These are phyloP conservation scores for Phytophthora pistaciae DNA, from an alignment of 352 stramenopile species.

Conservation along the genomic window DNA sequence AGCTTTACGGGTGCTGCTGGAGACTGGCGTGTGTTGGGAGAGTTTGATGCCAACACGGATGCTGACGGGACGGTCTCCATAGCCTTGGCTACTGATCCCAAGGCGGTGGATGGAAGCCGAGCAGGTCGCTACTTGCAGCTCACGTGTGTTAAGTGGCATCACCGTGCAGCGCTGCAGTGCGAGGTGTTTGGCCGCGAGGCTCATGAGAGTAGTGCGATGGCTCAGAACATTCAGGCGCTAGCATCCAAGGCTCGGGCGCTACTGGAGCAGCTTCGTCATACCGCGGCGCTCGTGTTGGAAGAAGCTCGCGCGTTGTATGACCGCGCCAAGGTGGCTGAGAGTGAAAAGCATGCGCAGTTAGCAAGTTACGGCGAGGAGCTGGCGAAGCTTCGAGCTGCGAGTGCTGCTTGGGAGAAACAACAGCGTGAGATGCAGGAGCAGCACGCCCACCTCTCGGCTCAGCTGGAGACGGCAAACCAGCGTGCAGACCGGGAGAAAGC, in stretches of 20 bases:
- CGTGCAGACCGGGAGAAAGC: constrained; percentile 36
- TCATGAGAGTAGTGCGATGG: constrained; percentile 57
- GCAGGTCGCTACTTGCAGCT: constrained; percentile 74
- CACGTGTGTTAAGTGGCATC: constrained; percentile 70
- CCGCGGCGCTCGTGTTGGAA: constrained; percentile 63
- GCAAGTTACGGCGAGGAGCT: constrained; percentile 79
- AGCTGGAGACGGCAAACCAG: constrained; percentile 55
- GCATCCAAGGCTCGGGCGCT: constrained; percentile 48
- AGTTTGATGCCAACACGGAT: constrained; percentile 70
- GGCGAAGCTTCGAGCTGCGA: constrained; percentile 59
- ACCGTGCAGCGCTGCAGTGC: constrained; percentile 65
- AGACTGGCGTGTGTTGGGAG: constrained; percentile 67
- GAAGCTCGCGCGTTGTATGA: constrained; percentile 80
- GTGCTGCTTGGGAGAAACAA: constrained; percentile 56
- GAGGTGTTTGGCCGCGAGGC: constrained; percentile 75
- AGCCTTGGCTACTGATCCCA: constrained; percentile 27
- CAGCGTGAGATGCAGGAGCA: constrained; percentile 58
- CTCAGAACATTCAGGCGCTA: constrained; percentile 51
- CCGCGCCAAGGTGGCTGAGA: constrained; percentile 74
- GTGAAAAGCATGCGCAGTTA: constrained; percentile 83
- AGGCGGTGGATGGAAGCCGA: constrained; percentile 18
- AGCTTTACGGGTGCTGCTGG: constrained; percentile 61
- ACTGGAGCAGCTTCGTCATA: constrained; percentile 63
- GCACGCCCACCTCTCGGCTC: constrained; percentile 48
- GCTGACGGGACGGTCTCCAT: constrained; percentile 43